phyloP scores from a whole-genome alignment of 1,284 basidiomycete species.

The Rhodotorula sp. region DNA sequence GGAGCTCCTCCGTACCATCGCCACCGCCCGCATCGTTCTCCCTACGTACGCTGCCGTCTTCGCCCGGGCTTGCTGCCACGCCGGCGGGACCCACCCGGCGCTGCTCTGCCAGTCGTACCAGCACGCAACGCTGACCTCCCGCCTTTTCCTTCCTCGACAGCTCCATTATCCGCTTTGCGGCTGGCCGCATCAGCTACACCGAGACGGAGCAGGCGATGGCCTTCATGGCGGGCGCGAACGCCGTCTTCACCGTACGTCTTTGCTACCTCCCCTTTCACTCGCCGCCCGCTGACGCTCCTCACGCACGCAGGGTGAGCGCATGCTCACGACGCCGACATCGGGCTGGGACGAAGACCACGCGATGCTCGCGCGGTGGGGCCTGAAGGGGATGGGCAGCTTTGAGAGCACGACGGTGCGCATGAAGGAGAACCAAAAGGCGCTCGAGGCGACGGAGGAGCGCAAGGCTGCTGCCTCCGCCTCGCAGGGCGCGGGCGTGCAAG shows the following conservation, averaged over 20 bases:
- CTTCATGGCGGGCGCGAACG: conserved; percentile 98
- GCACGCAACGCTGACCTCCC: not conserved
- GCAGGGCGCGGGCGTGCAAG: not conserved
- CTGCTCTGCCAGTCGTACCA: too few species aligned
- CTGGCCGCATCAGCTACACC: conserved; percentile 83
- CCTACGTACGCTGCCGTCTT: conserved; percentile 58
- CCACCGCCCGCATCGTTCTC: conserved; percentile 89
- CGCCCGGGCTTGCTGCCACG: too few species aligned
- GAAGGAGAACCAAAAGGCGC: conserved; percentile 41
- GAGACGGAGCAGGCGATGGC: conserved; percentile 97
- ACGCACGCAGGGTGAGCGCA: conserved; percentile 70
- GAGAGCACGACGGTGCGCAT: conserved; percentile 43
- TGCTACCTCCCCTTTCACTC: not conserved
- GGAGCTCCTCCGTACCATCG: conserved; percentile 87
- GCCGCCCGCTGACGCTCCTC: not conserved
- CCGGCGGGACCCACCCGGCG: too few species aligned
- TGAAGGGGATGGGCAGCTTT: conserved; percentile 73
- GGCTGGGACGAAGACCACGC: conserved; percentile 74
- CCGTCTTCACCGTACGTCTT: conserved; percentile 83
- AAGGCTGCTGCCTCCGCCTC: conserved; percentile 17
- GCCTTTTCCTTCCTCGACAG: conserved; percentile 13
- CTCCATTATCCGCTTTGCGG: conserved; percentile 95
- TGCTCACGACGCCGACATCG: conserved; percentile 84
- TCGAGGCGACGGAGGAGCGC: conserved; percentile 38
- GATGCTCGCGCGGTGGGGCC: conserved; percentile 91